Percentiles rank a stretch among this genome's conserved stretches.
phyloP scores from a whole-genome alignment of 2,329 filamentous ascomycete genomes.

The Colletotrichum costaricense region DNA sequence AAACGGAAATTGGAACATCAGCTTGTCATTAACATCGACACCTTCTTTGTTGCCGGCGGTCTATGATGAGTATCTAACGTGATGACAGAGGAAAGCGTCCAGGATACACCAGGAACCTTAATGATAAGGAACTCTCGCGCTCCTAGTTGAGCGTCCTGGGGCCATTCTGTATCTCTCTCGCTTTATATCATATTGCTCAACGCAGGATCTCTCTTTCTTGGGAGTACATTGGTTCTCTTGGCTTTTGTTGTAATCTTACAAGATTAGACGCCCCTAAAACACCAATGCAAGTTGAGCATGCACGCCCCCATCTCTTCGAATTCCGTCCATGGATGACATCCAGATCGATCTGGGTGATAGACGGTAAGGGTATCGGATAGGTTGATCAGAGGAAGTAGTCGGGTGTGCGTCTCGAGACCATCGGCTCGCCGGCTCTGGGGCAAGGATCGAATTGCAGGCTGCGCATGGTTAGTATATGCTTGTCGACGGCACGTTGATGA shows the following conservation, averaged over 20 bases:
- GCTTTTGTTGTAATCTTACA: slow-evolving; percentile 34
- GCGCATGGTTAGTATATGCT: slow-evolving; percentile 41
- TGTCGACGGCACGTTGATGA: background rate
- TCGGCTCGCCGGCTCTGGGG: slow-evolving; percentile 95
- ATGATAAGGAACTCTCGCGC: background rate
- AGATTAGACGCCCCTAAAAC: slow-evolving; percentile 31
- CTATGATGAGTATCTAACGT: slow-evolving; percentile 36
- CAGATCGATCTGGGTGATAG: slow-evolving; percentile 6
- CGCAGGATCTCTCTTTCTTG: slow-evolving; percentile 33
- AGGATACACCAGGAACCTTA: slow-evolving; percentile 4
- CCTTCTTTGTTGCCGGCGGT: slow-evolving; percentile 31
- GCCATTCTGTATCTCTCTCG: background rate
- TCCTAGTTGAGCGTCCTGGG: background rate
- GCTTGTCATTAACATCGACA: slow-evolving; percentile 34
- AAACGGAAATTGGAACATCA: slow-evolving; percentile 7
- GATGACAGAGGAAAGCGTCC: slow-evolving; percentile 6
- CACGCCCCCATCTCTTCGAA: slow-evolving; percentile 28
- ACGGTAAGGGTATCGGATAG: slow-evolving; percentile 31
- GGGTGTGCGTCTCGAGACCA: slow-evolving; percentile 97
- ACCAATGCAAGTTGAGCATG: slow-evolving; percentile 35
- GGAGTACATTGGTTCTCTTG: slow-evolving; percentile 35
- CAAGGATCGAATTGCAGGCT: slow-evolving; percentile 99
- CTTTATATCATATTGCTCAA: slow-evolving; percentile 29
- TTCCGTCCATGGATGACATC: slow-evolving; percentile 19
- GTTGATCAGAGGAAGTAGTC: slow-evolving; percentile 93